phyloP scores from a whole-genome alignment of 768 basidiomycete species.

The Trametes punicea region DNA sequence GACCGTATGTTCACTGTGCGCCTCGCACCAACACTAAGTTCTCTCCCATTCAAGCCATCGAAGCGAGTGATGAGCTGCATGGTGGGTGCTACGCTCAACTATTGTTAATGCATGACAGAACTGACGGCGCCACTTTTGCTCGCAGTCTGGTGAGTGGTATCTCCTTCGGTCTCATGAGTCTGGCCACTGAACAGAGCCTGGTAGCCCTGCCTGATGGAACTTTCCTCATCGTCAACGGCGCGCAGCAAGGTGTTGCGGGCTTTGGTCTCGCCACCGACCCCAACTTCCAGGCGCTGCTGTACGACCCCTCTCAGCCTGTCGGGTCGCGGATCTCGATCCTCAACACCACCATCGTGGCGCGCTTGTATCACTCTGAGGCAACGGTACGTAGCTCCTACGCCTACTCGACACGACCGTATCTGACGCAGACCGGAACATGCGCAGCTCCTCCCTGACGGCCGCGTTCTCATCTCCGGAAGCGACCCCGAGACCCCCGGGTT shows the following conservation, averaged over 20 bases:
- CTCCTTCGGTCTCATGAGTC: too few relatives aligned
- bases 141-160: conserved; percentile 7
- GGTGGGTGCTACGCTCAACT: conserved; percentile 30
- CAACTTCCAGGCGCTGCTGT: conserved; percentile 62
- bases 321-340: conserved; percentile 65
- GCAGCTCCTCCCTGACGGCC: conserved; percentile 65
- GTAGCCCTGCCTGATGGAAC: conserved; percentile 67
- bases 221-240: conserved; percentile 74
- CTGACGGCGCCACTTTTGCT: background rate
- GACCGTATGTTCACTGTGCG: background rate
- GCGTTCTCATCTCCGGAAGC: conserved; percentile 73
- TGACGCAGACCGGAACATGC: background rate
- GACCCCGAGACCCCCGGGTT: conserved; percentile 62
- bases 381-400: conserved; percentile 30
- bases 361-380: conserved; percentile 78
- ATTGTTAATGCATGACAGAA: background rate
- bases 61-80: conserved; percentile 76
- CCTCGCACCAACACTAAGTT: background rate
- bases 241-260: conserved; percentile 64
- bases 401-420: background rate
- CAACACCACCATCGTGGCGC: conserved; percentile 63
- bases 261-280: conserved; percentile 68
- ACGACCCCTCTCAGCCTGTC: conserved; percentile 60
- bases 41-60: conserved; percentile 45
- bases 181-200: background rate